These are phyloP conservation scores for Lentinula novae-zelandiae DNA, from an alignment of 1,284 basidiomycete genomes.

Conservation along the genomic window DNA sequence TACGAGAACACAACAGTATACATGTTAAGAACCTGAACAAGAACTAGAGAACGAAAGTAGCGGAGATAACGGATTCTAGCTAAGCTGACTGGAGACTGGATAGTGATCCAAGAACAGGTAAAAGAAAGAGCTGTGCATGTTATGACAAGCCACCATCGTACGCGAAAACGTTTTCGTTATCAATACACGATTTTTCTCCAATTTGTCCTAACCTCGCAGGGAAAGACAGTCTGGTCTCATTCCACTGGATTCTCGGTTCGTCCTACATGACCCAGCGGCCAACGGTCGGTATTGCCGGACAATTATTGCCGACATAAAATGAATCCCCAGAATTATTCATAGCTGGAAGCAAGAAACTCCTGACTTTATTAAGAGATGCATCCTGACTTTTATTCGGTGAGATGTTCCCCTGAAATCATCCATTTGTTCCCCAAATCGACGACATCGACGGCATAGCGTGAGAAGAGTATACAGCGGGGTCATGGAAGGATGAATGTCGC, in stretches of 20 bases:
- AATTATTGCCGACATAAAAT: too few relatives aligned
- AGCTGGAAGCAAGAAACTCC: neutral
- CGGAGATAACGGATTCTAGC: neutral
- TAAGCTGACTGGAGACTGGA: neutral
- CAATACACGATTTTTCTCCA: too few relatives aligned
- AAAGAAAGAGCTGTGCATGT: neutral
- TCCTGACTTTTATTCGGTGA: neutral
- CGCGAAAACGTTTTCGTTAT: neutral
- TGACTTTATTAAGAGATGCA: neutral
- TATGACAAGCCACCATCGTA: neutral
- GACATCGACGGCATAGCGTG: neutral
- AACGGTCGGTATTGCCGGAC: too few relatives aligned
- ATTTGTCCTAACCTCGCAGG: too few relatives aligned
- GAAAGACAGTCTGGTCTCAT: too few relatives aligned
- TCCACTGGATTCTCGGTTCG: too few relatives aligned
- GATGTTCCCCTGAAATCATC: neutral
- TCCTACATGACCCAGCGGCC: too few relatives aligned
- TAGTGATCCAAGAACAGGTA: neutral
- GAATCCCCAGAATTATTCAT: too few relatives aligned
- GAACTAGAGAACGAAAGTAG: neutral
- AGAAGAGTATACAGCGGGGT: neutral
- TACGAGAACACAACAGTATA: neutral
- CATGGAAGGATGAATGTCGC: conserved; percentile 1
- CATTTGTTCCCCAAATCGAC: conserved; percentile 7
- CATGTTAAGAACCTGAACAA: neutral